These are phyloP conservation scores for Clarireedia homoeocarpa DNA, from an alignment of 2,329 filamentous ascomycete species.

Conservation along the genomic window DNA sequence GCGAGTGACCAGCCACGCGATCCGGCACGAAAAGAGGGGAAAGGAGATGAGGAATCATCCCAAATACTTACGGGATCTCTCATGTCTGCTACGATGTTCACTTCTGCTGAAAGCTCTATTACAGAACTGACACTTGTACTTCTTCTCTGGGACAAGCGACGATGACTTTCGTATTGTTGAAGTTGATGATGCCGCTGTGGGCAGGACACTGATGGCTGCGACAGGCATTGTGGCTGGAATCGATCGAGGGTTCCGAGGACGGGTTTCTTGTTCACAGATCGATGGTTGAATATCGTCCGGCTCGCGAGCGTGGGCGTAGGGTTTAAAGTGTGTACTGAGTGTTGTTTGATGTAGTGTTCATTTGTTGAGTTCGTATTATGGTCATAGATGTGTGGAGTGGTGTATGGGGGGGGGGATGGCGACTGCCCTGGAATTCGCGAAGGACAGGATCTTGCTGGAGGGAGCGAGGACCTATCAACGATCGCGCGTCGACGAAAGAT, in stretches of 20 bases:
- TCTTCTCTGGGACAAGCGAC: slow-evolving; percentile 76
- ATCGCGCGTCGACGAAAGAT: slow-evolving; percentile 11
- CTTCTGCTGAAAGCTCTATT: slow-evolving; percentile 94
- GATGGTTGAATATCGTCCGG: slow-evolving; percentile 32
- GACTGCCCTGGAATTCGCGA: slow-evolving; percentile 20
- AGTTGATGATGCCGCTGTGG: slow-evolving; percentile 52
- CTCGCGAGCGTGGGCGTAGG: slow-evolving; percentile 41
- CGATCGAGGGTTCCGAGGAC: background rate
- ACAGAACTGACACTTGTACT: slow-evolving; percentile 99
- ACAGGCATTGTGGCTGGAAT: slow-evolving; percentile 51
- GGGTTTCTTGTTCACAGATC: slow-evolving; percentile 24
- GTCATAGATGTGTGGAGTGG: slow-evolving; percentile 45
- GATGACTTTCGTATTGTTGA: slow-evolving; percentile 66
- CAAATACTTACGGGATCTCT: slow-evolving; percentile 83
- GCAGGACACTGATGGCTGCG: slow-evolving; percentile 46
- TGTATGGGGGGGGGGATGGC: slow-evolving; percentile 31
- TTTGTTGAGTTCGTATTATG: slow-evolving; percentile 41
- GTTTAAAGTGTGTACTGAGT: slow-evolving; percentile 60
- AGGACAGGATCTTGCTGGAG: slow-evolving; percentile 12
- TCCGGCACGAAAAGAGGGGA: slow-evolving; percentile 15
- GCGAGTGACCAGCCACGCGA: slow-evolving; percentile 9
- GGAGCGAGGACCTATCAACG: slow-evolving; percentile 19
- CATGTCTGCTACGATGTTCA: slow-evolving; percentile 93
- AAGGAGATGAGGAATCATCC: slow-evolving; percentile 6
- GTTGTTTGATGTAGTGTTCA: slow-evolving; percentile 42